Evolutionary conservation across 768 basidiomycete genomes (phyloP), one percentile per base, ranked within the genome.

Genomic region (Cystofilobasidium macerans): DNA sequence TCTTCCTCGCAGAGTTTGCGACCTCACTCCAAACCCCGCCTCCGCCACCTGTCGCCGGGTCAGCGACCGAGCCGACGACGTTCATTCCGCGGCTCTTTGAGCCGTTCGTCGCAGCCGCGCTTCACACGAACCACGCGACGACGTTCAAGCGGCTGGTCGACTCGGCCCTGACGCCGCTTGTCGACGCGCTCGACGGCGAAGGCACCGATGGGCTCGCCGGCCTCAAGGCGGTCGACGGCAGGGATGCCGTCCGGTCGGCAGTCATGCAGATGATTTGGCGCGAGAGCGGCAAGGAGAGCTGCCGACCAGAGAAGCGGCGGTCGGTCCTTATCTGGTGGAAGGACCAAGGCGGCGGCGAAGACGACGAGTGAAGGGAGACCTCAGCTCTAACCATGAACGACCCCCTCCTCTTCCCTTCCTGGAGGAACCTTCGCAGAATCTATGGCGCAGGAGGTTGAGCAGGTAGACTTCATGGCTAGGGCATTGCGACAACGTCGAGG

Each of bases 1-100:
- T 97, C 56, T 95, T 89, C 74, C 74, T 93, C 18, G 86, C 89
- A 70, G 94, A 98, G 73, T 81, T 99, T 40, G 84, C 95, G 72
- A 90, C 76, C 61, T 73, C 74, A 13, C 57, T 74, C 51, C 58
- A 57, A 30, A 51, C 65, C 24, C 38, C 65, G 28, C 1, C 65
- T 6, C 36, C 65, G 3, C 42, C 64, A 5, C n/a, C 67, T 2
- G 20, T 47, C 18, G n/a, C 60, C 28, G 2, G 26, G 3, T 33
- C 26, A 26, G 61, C 45, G 12, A 38, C 61, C 61, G 61, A 54
- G 63, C 30, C 69, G 51, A 35, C 57, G 60, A 35, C 40, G 57
- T 47, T 40, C 38, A 20, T 85, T 20, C 76, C 82, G 20, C 76
- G 78, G 3, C 77, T 89, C 30, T 75, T 89, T 32, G 69, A 73